Base-by-base conservation (phyloP, 2,329 filamentous ascomycete species). In the Niveomyces coronatus region DNA sequence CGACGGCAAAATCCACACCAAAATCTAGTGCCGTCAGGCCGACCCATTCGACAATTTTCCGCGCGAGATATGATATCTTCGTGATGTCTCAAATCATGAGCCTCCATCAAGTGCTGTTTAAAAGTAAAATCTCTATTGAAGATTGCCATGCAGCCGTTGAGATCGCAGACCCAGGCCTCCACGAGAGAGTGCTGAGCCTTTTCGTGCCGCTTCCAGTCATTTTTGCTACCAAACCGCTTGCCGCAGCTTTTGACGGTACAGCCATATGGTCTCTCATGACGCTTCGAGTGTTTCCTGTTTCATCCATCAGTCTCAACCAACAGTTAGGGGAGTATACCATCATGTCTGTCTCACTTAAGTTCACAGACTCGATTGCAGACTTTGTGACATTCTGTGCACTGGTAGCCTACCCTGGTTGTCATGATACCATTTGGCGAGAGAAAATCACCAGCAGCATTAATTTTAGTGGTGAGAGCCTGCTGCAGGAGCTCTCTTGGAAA, bases 171-270 rank as follows among this genome's bases (percentile, higher is more conserved):
- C 78, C 83, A 94, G 33, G 70, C 69, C 50, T 87, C 80, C 5
- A 73, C 57, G 42, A 82, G 74, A 44, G 74, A 76, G 54, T 94
- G 87, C 51, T 89, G 82, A 13, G 74, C 77, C 46, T 77, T 82
- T 52, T 95, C 89, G 51, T 95, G 88, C 2, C 88, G 76, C 54
- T 93, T 94, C 88, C 77, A 95, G 57, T 95, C 88, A 42, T 86
- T 88, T 54, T 94, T 94, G 57, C 83, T 88, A n/a, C 88, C 88
- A 48, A 94, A 94, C 0, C 55, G 66, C 52, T 85, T 87, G 34
- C 61, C 57, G 51, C 88, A 94, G 20, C 63, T 59, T 8, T 66
- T 58, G 45, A 79, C 83, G 0, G 86, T 94, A 57, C 88, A 95
- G 10, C 78, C 79, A 45, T 89, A 94, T 0, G 86, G 88, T 46